A percentile compares a stretch with the other conserved stretches of the same genome.
phyloP scores from a whole-genome alignment of 495 filamentous ascomycete genomes.

The Entonaema liquescens region DNA sequence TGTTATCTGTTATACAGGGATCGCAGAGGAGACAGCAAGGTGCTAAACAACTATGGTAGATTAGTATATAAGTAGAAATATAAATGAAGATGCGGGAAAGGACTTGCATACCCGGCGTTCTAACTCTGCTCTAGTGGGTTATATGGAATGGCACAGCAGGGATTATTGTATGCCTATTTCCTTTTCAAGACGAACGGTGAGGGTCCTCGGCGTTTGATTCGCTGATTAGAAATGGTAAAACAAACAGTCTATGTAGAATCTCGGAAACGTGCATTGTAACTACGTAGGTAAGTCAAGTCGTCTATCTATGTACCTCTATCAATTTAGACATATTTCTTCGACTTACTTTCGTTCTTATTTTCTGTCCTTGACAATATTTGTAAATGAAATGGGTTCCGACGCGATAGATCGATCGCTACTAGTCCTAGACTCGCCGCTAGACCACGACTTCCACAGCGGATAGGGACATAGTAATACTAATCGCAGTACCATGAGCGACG shows the following conservation, averaged over 20 bases:
- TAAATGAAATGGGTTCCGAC: no score
- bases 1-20: conserved; percentile 2
- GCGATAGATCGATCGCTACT: no score
- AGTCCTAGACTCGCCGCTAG: background rate
- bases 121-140: conserved; percentile 7
- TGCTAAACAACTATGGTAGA: conserved; percentile 17
- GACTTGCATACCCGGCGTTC: conserved; percentile 19
- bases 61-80: conserved; percentile 3
- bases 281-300: no score
- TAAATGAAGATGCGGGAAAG: background rate
- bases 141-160: conserved; percentile 1
- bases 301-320: no score
- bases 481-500: conserved; percentile 17
- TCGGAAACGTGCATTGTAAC: no score
- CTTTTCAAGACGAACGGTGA: background rate
- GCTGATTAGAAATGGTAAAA: background rate
- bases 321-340: no score
- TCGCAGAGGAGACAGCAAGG: conserved; percentile 20
- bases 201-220: background rate
- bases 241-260: no score
- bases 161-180: background rate
- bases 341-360: no score
- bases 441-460: conserved; percentile 24
- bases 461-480: conserved; percentile 29
- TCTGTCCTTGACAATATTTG: no score